Conservation (phyloP, 768 basidiomycete genomes). For the Boletus subcaerulescens region DNA sequence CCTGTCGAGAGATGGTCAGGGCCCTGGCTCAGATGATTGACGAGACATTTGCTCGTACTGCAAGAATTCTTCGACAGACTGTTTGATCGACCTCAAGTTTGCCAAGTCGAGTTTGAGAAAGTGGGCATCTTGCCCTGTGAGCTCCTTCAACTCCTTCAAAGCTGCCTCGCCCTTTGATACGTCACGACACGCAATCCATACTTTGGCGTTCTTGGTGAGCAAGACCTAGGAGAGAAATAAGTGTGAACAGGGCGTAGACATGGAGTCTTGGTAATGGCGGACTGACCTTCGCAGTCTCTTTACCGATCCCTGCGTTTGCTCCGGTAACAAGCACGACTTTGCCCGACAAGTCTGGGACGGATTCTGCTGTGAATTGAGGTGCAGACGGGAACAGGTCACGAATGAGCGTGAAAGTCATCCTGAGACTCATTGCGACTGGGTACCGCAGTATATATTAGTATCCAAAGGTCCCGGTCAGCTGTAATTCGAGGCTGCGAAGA, state of each 20-base stretch:
- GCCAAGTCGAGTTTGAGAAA: constrained; percentile 34
- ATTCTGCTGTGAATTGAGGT: constrained; percentile 1
- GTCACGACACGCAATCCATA: constrained; percentile 49
- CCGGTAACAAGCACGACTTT: constrained; percentile 11
- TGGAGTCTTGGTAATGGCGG: neutral
- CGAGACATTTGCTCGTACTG: constrained; percentile 19
- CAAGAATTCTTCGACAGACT: constrained; percentile 31
- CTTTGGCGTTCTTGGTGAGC: constrained; percentile 23
- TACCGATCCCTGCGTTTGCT: constrained; percentile 8
- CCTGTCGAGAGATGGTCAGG: constrained; percentile 17
- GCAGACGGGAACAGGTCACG: neutral
- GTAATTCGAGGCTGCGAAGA: too few species aligned
- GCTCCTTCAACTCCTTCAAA: constrained; percentile 38
- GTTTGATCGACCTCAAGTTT: constrained; percentile 30
- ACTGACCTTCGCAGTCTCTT: constrained; percentile 12
- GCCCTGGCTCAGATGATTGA: constrained; percentile 23
- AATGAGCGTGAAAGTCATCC: neutral
- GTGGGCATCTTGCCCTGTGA: constrained; percentile 30
- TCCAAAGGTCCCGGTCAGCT: too few species aligned
- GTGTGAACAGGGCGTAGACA: neutral
- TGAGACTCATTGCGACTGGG: constrained; percentile 1
- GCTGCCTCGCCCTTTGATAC: constrained; percentile 37
- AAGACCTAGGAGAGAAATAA: neutral
- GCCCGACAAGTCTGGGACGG: constrained; percentile 7
- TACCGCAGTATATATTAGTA: too few species aligned